A percentile compares a stretch with the other conserved stretches of the same genome.
These are phyloP conservation scores for Phytophthora citrophthora DNA, from an alignment of 352 stramenopile genomes.

Conservation along the genomic window DNA sequence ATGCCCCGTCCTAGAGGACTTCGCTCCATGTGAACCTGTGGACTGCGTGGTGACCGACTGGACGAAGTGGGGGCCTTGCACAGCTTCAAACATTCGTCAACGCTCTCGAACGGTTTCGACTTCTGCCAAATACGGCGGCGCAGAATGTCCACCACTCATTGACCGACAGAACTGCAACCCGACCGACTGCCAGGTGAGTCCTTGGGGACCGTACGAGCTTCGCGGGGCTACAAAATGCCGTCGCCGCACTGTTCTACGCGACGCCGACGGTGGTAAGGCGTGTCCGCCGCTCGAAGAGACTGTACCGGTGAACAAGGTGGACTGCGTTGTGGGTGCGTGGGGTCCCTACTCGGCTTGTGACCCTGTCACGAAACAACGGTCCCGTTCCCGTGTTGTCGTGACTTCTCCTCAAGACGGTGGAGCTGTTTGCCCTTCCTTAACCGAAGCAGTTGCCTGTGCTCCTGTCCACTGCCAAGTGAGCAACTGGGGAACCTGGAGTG, in stretches of 20 bases:
- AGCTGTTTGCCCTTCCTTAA: conserved; percentile 43
- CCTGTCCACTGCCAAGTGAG: conserved; percentile 54
- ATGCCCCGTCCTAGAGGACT: conserved; percentile 50
- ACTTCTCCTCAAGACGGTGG: conserved; percentile 54
- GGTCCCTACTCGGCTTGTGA: conserved; percentile 49
- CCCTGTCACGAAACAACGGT: conserved; percentile 40
- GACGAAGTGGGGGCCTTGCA: conserved; percentile 49
- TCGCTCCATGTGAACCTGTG: conserved; percentile 48
- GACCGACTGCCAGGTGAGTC: conserved; percentile 60
- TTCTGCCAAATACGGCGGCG: conserved; percentile 50
- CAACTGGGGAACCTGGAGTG: conserved; percentile 54
- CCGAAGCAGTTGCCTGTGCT: conserved; percentile 42
- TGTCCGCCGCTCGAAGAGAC: conserved; percentile 56
- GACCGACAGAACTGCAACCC: conserved; percentile 73
- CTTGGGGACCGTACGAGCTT: conserved; percentile 54
- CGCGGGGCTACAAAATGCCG: conserved; percentile 52
- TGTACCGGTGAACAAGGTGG: conserved; percentile 36
- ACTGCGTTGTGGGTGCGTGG: conserved; percentile 62
- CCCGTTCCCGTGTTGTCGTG: conserved; percentile 53
- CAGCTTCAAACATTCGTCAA: conserved; percentile 38
- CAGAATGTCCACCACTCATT: conserved; percentile 44
- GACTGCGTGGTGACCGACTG: conserved; percentile 64
- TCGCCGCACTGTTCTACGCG: conserved; percentile 40
- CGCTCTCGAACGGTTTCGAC: conserved; percentile 55
- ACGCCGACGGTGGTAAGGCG: conserved; percentile 45